Evolutionary conservation across 257 asterid species (phyloP).

Genomic region (Solanum paucissectum): DNA sequence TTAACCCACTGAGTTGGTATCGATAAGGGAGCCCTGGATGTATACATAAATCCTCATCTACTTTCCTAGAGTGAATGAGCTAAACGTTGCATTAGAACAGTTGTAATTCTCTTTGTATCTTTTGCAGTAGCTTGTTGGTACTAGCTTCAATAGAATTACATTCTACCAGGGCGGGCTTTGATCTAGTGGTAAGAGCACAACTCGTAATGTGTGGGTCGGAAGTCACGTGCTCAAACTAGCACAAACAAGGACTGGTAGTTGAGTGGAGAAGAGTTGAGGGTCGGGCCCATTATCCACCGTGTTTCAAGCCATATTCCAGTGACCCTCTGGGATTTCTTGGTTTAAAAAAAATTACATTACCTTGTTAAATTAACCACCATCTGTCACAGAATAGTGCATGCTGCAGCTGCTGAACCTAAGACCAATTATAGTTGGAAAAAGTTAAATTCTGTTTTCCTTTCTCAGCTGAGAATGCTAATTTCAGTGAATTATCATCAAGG

Average conservation of each 20-base stretch:
- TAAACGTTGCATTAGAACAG: not conserved
- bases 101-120: not conserved
- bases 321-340: not conserved
- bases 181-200: not conserved
- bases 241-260: not conserved
- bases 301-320: not conserved
- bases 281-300: not conserved
- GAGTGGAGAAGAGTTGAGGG: not conserved
- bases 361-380: not conserved
- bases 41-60: not conserved
- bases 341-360: not conserved
- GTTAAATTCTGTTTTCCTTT: not conserved
- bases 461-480: not conserved
- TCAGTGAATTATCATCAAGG: not conserved
- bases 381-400: not conserved
- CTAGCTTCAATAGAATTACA: not conserved
- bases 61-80: not conserved
- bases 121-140: not conserved
- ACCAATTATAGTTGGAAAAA: not conserved
- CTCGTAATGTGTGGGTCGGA: not conserved
- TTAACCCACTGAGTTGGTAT: not conserved
- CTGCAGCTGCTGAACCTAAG: not conserved
- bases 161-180: not conserved
- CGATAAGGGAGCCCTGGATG: not conserved
- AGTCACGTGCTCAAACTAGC: not conserved